Percentiles rank a stretch among this genome's conserved stretches.
Evolutionary conservation across 345 rosid species (phyloP).

Genomic region (Populus nigra): DNA sequence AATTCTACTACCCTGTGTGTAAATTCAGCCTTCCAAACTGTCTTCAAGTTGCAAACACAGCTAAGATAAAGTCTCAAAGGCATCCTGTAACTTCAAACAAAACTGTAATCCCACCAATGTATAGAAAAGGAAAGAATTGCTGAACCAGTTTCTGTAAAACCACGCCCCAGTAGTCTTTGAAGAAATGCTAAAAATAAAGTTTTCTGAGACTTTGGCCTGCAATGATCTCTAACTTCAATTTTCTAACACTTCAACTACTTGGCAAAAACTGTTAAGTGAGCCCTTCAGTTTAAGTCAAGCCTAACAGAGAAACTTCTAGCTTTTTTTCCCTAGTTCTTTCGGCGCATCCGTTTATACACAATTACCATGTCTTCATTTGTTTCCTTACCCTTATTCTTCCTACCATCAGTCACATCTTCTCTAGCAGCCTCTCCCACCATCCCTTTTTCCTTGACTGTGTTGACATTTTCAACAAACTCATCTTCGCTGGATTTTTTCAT

Average conservation of each 20-base stretch:
- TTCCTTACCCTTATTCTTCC: slow-evolving; percentile 8
- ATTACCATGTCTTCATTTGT: not conserved
- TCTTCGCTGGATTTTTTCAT: not conserved
- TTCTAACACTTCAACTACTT: not conserved
- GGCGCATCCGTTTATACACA: slow-evolving; percentile 18
- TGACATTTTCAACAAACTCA: slow-evolving; percentile 1
- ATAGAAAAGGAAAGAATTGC: not conserved
- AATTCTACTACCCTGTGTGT: not conserved
- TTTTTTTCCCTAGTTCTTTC: not conserved
- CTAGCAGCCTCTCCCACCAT: not conserved
- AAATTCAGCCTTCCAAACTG: not conserved
- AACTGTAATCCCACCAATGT: not conserved
- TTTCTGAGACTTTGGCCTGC: not conserved
- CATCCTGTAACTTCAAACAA: not conserved
- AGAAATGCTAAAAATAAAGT: not conserved
- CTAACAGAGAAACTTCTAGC: not conserved
- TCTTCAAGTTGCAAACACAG: slow-evolving; percentile 1
- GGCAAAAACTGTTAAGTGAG: not conserved
- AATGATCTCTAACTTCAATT: not conserved
- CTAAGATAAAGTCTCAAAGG: not conserved
- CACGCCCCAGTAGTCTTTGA: not conserved
- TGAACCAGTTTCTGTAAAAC: slow-evolving; percentile 7
- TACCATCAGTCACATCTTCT: slow-evolving; percentile 1
- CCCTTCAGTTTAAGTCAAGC: not conserved
- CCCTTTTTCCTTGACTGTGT: slow-evolving; percentile 1